Conservation (phyloP, 495 filamentous ascomycete genomes). For the Daldinia loculata region DNA sequence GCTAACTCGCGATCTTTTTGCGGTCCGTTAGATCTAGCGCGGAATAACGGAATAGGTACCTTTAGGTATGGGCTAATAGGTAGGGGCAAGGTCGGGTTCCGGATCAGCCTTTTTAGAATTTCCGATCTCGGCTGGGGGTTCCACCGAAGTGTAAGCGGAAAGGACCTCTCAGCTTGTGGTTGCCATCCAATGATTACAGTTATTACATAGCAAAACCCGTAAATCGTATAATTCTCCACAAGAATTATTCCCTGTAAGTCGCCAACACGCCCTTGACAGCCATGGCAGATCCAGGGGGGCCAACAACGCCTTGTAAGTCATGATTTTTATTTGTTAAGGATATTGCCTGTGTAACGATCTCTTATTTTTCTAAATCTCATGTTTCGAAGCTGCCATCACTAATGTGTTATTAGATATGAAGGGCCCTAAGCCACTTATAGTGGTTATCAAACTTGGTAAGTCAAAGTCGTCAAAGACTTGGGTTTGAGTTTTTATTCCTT, state of each 20-base stretch:
- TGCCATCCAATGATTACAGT: not conserved
- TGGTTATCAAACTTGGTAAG: conserved; percentile 96
- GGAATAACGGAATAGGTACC: conserved; percentile 3
- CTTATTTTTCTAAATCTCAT: not conserved
- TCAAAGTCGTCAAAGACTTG: conserved; percentile 15
- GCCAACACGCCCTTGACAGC: conserved; percentile 29
- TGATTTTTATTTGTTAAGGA: conserved; percentile 8
- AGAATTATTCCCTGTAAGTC: conserved; percentile 8
- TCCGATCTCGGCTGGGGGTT: conserved; percentile 31
- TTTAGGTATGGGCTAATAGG: not conserved
- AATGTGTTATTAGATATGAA: conserved; percentile 56
- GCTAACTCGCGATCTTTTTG: not conserved
- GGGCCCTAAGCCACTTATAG: conserved; percentile 66
- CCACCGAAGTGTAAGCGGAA: conserved; percentile 7
- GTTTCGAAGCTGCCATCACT: conserved; percentile 16
- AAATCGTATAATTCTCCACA: conserved; percentile 21
- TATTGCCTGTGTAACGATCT: not conserved
- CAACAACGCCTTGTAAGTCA: conserved; percentile 43
- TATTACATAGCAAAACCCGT: not conserved
- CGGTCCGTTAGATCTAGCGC: conserved; percentile 2
- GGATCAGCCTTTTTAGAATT: conserved; percentile 12
- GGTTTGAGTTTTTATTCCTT: not conserved
- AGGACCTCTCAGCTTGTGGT: not conserved
- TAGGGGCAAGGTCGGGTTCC: not conserved
- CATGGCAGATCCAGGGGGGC: conserved; percentile 38